These are phyloP conservation scores for Oldenlandia corymbosa DNA, from an alignment of 257 asterid genomes.

Conservation along the genomic window DNA sequence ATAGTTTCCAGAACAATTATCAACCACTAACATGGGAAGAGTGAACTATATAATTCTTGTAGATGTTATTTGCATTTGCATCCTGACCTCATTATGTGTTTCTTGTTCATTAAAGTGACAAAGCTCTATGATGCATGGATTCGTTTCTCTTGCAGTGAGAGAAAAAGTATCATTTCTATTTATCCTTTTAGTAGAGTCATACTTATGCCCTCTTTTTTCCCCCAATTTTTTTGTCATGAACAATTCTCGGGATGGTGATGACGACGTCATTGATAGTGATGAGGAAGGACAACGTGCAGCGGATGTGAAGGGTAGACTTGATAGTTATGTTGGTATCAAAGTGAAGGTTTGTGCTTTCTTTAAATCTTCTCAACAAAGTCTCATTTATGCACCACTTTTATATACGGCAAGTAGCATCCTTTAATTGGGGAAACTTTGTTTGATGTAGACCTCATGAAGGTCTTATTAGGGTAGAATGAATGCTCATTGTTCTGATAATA, in stretches of 20 bases:
- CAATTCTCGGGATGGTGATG: constrained; percentile 62
- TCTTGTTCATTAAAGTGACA: no score
- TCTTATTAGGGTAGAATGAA: background rate
- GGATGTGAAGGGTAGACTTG: constrained; percentile 80
- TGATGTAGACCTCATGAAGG: background rate
- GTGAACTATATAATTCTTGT: no score
- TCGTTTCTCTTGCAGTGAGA: background rate
- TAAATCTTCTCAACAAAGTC: background rate
- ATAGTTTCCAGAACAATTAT: no score
- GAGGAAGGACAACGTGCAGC: constrained; percentile 78
- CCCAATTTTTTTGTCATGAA: no score
- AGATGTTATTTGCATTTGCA: no score
- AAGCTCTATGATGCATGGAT: no score
- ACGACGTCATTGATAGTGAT: constrained; percentile 66
- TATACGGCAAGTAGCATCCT: background rate
- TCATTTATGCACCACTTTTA: no score
- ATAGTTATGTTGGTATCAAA: constrained; percentile 93
- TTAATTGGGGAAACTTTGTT: background rate
- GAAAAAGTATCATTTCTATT: background rate
- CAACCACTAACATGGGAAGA: no score
- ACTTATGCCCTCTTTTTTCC: background rate
- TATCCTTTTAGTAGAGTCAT: background rate
- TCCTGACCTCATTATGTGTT: no score
- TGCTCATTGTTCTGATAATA: constrained; percentile 1
- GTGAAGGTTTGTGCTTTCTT: constrained; percentile 61